Conservation (phyloP, 2,329 filamentous ascomycete genomes). For the Plenodomus biglobosus region DNA sequence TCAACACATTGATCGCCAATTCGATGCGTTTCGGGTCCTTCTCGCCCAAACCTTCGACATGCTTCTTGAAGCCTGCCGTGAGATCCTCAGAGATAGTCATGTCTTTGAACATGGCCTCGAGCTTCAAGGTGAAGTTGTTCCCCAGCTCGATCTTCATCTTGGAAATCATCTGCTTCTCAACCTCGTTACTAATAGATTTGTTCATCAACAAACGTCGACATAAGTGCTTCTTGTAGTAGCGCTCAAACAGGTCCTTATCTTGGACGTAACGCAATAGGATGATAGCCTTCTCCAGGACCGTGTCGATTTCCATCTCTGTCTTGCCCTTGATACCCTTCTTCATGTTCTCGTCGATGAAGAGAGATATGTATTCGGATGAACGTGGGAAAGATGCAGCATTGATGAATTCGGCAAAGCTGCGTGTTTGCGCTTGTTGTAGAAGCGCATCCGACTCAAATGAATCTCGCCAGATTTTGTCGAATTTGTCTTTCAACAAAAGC, state of each 20-base stretch:
- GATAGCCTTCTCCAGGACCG: slow-evolving; percentile 84
- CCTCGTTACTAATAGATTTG: slow-evolving; percentile 86
- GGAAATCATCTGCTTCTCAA: slow-evolving; percentile 92
- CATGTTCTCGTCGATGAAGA: slow-evolving; percentile 96
- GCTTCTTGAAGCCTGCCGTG: slow-evolving; percentile 71
- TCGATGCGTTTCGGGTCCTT: slow-evolving; percentile 68
- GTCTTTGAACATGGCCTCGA: slow-evolving; percentile 98
- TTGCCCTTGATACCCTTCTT: slow-evolving; percentile 93
- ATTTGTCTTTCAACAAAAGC: slow-evolving; percentile 81
- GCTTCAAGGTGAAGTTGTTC: slow-evolving; percentile 87
- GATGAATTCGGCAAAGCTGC: slow-evolving; percentile 90
- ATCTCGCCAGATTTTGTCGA: slow-evolving; percentile 72
- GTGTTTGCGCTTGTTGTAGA: slow-evolving; percentile 78
- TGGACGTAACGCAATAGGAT: slow-evolving; percentile 82
- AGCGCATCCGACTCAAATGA: slow-evolving; percentile 76
- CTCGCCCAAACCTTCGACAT: slow-evolving; percentile 63
- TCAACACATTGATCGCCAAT: slow-evolving; percentile 80
- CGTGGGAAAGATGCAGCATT: slow-evolving; percentile 71
- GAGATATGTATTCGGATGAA: slow-evolving; percentile 87
- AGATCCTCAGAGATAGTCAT: slow-evolving; percentile 86
- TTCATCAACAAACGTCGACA: slow-evolving; percentile 83
- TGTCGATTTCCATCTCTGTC: slow-evolving; percentile 83
- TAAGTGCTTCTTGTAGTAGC: slow-evolving; percentile 97
- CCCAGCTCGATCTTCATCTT: slow-evolving; percentile 97
- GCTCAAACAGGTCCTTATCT: slow-evolving; percentile 93